Evolutionary conservation across 2,329 filamentous ascomycete genomes (phyloP).

Genomic region (Trichoderma arundinaceum): DNA sequence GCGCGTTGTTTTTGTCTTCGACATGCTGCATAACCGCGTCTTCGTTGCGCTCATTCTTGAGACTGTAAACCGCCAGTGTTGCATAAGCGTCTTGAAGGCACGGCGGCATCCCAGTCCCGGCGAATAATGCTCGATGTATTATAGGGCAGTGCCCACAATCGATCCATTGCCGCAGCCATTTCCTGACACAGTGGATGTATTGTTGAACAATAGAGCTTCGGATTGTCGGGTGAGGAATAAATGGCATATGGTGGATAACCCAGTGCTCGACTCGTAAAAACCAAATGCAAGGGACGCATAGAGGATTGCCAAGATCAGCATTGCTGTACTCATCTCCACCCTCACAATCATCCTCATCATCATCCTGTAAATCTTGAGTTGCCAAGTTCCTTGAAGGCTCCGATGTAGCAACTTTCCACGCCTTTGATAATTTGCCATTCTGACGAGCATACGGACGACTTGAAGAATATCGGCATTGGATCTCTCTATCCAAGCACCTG

Average conservation of each 20-base stretch:
- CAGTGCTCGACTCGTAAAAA: slow-evolving; percentile 35
- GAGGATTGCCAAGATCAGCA: not conserved
- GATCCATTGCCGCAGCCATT: slow-evolving; percentile 40
- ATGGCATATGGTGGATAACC: slow-evolving; percentile 33
- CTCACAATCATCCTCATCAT: not conserved
- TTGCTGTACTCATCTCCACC: not conserved
- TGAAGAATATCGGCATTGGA: slow-evolving; percentile 38
- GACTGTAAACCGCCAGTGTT: slow-evolving; percentile 37
- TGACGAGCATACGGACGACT: slow-evolving; percentile 30
- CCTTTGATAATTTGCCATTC: not conserved
- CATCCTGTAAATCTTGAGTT: not conserved
- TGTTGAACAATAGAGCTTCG: slow-evolving; percentile 36
- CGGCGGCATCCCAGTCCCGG: slow-evolving; percentile 35
- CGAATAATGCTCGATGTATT: slow-evolving; percentile 40
- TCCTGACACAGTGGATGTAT: slow-evolving; percentile 38
- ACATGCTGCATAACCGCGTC: slow-evolving; percentile 38
- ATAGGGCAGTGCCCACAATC: slow-evolving; percentile 38
- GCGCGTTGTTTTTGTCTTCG: slow-evolving; percentile 33
- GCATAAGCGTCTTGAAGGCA: slow-evolving; percentile 42
- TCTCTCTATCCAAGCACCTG: slow-evolving; percentile 41
- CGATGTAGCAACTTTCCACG: not conserved
- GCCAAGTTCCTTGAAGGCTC: too few relatives aligned
- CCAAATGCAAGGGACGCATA: slow-evolving; percentile 16
- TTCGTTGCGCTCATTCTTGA: slow-evolving; percentile 39
- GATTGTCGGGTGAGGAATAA: slow-evolving; percentile 5